These are phyloP conservation scores for Ceratocystis huliohia DNA, from an alignment of 2,329 filamentous ascomycete species.

Conservation along the genomic window DNA sequence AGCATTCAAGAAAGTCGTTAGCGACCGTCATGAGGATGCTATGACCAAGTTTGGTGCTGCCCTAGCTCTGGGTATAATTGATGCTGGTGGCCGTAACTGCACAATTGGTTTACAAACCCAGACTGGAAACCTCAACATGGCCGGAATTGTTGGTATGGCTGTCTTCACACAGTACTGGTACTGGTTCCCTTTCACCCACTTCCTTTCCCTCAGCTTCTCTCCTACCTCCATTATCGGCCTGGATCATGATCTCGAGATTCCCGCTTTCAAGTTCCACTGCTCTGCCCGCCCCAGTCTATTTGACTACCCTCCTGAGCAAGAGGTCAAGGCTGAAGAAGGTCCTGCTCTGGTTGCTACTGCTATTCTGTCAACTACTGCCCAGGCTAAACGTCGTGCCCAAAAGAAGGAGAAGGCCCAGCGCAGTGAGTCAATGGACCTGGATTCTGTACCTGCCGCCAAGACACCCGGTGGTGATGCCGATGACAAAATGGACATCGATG, in stretches of 20 bases:
- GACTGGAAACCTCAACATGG: constrained; percentile 97
- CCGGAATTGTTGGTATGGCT: constrained; percentile 92
- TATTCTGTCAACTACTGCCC: constrained; percentile 88
- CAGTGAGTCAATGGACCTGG: constrained; percentile 90
- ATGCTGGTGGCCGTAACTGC: constrained; percentile 95
- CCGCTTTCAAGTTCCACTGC: constrained; percentile 90
- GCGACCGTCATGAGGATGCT: constrained; percentile 91
- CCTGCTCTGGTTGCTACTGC: constrained; percentile 91
- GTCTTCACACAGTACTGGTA: constrained; percentile 99
- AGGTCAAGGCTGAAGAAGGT: constrained; percentile 86
- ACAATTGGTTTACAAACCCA: constrained; percentile 96
- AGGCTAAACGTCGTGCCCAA: constrained; percentile 87
- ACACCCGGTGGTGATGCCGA: constrained; percentile 34
- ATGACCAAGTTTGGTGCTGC: constrained; percentile 99
- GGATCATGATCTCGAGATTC: constrained; percentile 85
- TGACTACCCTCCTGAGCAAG: constrained; percentile 93
- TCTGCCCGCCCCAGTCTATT: constrained; percentile 90
- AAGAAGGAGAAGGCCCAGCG: constrained; percentile 85
- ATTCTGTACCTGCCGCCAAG: constrained; percentile 56
- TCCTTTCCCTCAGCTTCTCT: constrained; percentile 90
- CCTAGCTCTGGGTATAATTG: constrained; percentile 88
- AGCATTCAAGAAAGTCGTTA: constrained; percentile 83
- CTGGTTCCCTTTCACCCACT: constrained; percentile 98
- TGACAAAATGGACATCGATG: constrained; percentile 84
- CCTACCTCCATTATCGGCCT: constrained; percentile 92